A percentile compares a stretch with the other conserved stretches of the same genome.
phyloP scores from a whole-genome alignment of 768 basidiomycete genomes.

The Infundibulicybe gibba region DNA sequence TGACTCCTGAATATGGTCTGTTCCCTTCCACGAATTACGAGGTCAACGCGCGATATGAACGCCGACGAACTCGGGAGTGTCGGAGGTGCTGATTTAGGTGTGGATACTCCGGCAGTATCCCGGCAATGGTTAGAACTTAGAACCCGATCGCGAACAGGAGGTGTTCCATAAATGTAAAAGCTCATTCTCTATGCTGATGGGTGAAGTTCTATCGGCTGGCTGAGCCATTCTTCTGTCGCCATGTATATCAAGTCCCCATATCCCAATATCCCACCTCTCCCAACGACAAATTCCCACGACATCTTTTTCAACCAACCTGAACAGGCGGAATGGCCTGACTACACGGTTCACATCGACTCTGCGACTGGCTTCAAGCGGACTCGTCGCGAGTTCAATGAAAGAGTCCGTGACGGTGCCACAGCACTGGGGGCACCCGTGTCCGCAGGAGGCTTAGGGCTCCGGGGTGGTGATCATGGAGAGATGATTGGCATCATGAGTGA shows the following conservation, averaged over 20 bases:
- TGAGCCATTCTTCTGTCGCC: too few relatives aligned
- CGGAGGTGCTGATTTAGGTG: too few relatives aligned
- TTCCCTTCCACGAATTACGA: too few relatives aligned
- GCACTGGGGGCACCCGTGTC: slow-evolving; percentile 29
- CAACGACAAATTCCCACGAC: slow-evolving; percentile 40
- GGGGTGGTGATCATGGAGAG: slow-evolving; percentile 25
- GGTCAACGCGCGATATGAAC: too few relatives aligned
- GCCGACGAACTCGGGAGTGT: too few relatives aligned
- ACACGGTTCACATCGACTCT: slow-evolving; percentile 38
- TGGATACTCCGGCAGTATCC: too few relatives aligned
- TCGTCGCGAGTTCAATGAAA: slow-evolving; percentile 35
- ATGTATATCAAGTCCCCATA: slow-evolving; percentile 45
- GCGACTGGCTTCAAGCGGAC: slow-evolving; percentile 33
- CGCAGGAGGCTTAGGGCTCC: slow-evolving; percentile 42
- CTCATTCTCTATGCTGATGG: too few relatives aligned
- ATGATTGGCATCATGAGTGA: slow-evolving; percentile 53
- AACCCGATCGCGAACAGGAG: too few relatives aligned
- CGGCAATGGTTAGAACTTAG: too few relatives aligned
- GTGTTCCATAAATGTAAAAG: too few relatives aligned
- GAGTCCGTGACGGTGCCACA: slow-evolving; percentile 41
- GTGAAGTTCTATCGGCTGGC: too few relatives aligned
- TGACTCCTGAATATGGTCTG: too few relatives aligned
- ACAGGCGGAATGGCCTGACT: slow-evolving; percentile 38
- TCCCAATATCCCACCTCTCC: slow-evolving; percentile 32
- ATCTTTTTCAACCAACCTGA: slow-evolving; percentile 39